Conservation (phyloP, 2,329 filamentous ascomycete genomes). For the Harringtonia aguacate region DNA sequence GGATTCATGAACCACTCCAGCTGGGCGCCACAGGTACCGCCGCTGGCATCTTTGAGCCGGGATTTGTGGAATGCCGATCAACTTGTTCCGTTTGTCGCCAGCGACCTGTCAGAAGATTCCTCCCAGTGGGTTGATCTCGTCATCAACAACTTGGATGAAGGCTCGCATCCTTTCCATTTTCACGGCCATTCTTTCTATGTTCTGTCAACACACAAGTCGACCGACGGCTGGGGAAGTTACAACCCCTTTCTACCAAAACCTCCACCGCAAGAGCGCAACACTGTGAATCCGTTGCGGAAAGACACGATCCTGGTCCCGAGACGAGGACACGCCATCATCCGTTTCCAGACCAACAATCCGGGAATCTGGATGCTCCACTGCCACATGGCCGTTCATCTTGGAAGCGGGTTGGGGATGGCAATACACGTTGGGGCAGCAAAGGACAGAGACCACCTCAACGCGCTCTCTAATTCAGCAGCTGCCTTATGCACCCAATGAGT, state of each 20-base stretch:
- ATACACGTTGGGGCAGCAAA: conserved; percentile 3
- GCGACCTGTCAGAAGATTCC: neutral
- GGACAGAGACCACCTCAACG: neutral
- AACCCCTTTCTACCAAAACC: neutral
- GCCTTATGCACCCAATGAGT: too few relatives aligned
- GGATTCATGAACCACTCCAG: conserved; percentile 12
- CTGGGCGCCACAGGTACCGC: conserved; percentile 8
- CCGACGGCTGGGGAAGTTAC: conserved; percentile 12
- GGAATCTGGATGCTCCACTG: conserved; percentile 28
- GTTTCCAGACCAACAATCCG: conserved; percentile 23
- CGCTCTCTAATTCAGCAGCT: too few relatives aligned
- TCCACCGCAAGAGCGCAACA: neutral
- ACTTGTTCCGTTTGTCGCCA: neutral
- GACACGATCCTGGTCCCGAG: conserved; percentile 24
- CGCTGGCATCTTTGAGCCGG: conserved; percentile 6
- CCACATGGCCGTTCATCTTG: conserved; percentile 25
- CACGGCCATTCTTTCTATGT: conserved; percentile 11
- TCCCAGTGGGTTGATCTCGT: conserved; percentile 32
- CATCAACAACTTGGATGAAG: conserved; percentile 39
- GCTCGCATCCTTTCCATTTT: conserved; percentile 37
- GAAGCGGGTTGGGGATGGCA: conserved; percentile 30
- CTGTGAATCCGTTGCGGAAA: conserved; percentile 14
- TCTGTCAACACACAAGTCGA: conserved; percentile 7
- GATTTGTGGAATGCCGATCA: conserved; percentile 1
- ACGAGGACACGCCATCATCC: conserved; percentile 23